Evolutionary conservation across 2,329 filamentous ascomycete species (phyloP).

Genomic region (Beauveria sp.): DNA sequence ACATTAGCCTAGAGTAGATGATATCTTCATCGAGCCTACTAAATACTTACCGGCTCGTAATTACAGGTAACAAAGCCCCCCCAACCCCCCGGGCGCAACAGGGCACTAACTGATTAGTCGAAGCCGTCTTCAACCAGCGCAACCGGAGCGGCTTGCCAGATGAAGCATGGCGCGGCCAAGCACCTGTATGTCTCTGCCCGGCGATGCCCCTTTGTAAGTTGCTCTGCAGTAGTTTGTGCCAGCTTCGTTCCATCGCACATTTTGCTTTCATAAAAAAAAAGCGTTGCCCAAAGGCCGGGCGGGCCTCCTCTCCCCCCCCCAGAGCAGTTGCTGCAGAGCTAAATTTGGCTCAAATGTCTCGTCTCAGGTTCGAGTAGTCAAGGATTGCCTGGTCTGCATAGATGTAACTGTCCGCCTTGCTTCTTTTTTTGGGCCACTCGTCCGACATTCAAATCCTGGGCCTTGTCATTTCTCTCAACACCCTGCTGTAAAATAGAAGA

Average conservation of each 20-base stretch:
- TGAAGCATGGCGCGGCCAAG: not conserved
- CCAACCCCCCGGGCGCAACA: not conserved
- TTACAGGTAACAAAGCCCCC: not conserved
- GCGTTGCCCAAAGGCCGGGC: not conserved
- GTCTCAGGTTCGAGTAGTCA: conserved; percentile 5
- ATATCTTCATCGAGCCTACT: not conserved
- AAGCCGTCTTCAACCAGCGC: not conserved
- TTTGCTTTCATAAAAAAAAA: not conserved
- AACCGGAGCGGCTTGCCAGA: conserved; percentile 7
- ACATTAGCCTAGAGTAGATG: not conserved
- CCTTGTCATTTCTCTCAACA: no score
- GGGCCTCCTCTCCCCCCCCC: no score
- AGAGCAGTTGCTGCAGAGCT: not conserved
- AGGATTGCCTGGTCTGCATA: not conserved
- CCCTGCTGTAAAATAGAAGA: no score
- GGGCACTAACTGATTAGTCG: no score
- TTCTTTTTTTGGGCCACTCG: no score
- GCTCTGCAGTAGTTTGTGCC: not conserved
- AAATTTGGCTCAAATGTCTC: not conserved
- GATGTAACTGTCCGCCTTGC: not conserved
- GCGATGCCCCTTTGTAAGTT: not conserved
- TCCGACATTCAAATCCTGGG: no score
- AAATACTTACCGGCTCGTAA: not conserved
- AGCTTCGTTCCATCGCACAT: not conserved
- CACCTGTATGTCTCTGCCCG: not conserved